Conservation (phyloP, 2,329 filamentous ascomycete genomes). For the Epichloe gansuensis region DNA sequence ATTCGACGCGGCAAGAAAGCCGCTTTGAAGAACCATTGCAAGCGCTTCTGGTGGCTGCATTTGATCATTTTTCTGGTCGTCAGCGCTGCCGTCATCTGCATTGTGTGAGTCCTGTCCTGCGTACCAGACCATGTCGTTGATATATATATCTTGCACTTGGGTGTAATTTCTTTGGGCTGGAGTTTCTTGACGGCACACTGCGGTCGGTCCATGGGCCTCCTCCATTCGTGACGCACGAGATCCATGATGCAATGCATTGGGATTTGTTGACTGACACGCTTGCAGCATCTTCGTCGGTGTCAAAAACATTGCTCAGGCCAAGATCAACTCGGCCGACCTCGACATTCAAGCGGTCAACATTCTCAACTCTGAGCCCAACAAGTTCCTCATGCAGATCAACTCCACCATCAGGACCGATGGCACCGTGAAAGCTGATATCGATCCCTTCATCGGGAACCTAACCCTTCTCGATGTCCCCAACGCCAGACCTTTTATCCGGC, state of each 20-base stretch:
- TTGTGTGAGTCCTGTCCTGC: constrained; percentile 37
- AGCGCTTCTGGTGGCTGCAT: constrained; percentile 49
- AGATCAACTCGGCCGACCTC: constrained; percentile 40
- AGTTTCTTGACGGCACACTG: background rate
- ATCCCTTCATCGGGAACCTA: constrained; percentile 38
- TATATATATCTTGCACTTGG: background rate
- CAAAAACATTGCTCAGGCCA: constrained; percentile 42
- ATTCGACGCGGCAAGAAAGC: constrained; percentile 22
- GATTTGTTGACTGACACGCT: background rate
- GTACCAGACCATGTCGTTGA: background rate
- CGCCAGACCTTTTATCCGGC: constrained; percentile 34
- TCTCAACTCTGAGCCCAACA: constrained; percentile 29
- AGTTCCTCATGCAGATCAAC: constrained; percentile 41
- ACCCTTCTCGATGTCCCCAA: constrained; percentile 37
- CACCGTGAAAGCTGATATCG: constrained; percentile 37
- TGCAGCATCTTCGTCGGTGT: constrained; percentile 43
- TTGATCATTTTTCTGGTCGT: constrained; percentile 37
- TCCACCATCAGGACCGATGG: constrained; percentile 40
- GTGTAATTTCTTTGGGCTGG: background rate
- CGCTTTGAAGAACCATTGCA: constrained; percentile 33
- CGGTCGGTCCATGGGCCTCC: no score
- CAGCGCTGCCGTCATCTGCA: constrained; percentile 40
- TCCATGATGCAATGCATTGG: background rate
- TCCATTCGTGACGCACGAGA: no score
- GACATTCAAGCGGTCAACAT: constrained; percentile 38